Evolutionary conservation across 176 grass and related monocot species (phyloP), one percentile per base, ranked within the genome.

Genomic region (Miscanthus lutarioriparius): DNA sequence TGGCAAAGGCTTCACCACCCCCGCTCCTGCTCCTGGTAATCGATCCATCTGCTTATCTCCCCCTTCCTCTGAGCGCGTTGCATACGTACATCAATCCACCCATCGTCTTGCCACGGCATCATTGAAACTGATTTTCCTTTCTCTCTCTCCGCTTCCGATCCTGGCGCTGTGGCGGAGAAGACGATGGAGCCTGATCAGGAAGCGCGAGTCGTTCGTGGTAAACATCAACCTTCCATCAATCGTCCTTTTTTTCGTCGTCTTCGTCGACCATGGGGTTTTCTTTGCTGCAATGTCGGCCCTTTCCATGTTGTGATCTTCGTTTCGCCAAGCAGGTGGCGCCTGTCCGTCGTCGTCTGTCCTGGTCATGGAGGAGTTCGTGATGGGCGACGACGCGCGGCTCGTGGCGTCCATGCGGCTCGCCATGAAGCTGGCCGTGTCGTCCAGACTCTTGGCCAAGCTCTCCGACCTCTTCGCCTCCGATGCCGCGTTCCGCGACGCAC

Each of bases 351-450:
- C 36, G 36, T 2, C 74, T 7, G 3, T 36, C 54, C 1, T 25
- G n/a, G 54, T 78, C 6, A 63, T 61, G 75, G 75, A 78, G 14
- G 75, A 78, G 56, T 78, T 78, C 75, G 54, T 78, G 35, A 62
- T 78, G 75, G 56, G 54, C n/a, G 36, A 78, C 13, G 33, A 63
- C 4, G 35, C 56, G 23, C 56, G 56, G 36, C 56, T 78, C 76
- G 3, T 63, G 56, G 76, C 37, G 14, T 41, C 35, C 76, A 41
- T 78, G 56, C n/a, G 37, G 76, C 36, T 64, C 7, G 76, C 76
- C 56, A 64, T 4, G 56, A 54, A 39, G 54, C 54, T 78, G 22
- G 75, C 54, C 7, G n/a, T 23, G 56, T 78, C 56, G 36, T 78
- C 56, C 56, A 64, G 0, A 2, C 22, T 78, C 76, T 78, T 64